A percentile compares a stretch with the other conserved stretches of the same genome.
Conservation (phyloP, 805 yeast genomes). For the Zygoascus ofunaensis region DNA sequence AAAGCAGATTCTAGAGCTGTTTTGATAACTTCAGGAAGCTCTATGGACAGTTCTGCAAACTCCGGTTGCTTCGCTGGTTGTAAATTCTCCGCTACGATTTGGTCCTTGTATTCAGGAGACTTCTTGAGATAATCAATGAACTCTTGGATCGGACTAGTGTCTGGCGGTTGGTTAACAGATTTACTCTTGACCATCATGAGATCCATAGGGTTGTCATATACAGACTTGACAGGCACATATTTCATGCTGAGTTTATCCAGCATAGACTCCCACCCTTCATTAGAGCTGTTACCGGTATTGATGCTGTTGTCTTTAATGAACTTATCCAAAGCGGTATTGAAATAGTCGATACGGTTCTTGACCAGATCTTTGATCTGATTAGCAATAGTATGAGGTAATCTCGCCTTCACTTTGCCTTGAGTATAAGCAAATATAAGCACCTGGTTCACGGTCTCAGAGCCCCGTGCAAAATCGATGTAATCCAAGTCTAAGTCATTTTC, state of each 20-base stretch:
- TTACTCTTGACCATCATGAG: slow-evolving; percentile 36
- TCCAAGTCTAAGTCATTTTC: slow-evolving; percentile 47
- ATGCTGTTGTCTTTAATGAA: slow-evolving; percentile 11
- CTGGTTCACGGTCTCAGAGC: slow-evolving; percentile 30
- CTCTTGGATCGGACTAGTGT: slow-evolving; percentile 30
- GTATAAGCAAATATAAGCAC: slow-evolving; percentile 66
- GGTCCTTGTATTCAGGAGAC: slow-evolving; percentile 47
- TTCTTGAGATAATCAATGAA: slow-evolving; percentile 42
- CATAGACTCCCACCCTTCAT: neutral
- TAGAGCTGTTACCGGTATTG: no score
- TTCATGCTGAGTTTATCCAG: slow-evolving; percentile 32
- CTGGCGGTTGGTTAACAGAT: slow-evolving; percentile 15
- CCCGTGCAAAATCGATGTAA: slow-evolving; percentile 5
- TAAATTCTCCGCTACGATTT: slow-evolving; percentile 47
- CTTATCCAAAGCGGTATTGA: slow-evolving; percentile 34
- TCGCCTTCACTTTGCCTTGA: slow-evolving; percentile 32
- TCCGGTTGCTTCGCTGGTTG: slow-evolving; percentile 39
- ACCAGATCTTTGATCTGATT: slow-evolving; percentile 46
- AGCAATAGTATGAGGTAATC: slow-evolving; percentile 3
- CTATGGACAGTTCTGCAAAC: slow-evolving; percentile 29
- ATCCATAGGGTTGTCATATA: slow-evolving; percentile 53
- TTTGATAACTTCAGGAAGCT: slow-evolving; percentile 40
- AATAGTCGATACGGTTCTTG: slow-evolving; percentile 45
- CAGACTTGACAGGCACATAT: slow-evolving; percentile 41
- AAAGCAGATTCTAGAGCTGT: slow-evolving; percentile 39